Evolutionary conservation across 2,329 filamentous ascomycete genomes (phyloP).

Genomic region (Aspergillus piperis): DNA sequence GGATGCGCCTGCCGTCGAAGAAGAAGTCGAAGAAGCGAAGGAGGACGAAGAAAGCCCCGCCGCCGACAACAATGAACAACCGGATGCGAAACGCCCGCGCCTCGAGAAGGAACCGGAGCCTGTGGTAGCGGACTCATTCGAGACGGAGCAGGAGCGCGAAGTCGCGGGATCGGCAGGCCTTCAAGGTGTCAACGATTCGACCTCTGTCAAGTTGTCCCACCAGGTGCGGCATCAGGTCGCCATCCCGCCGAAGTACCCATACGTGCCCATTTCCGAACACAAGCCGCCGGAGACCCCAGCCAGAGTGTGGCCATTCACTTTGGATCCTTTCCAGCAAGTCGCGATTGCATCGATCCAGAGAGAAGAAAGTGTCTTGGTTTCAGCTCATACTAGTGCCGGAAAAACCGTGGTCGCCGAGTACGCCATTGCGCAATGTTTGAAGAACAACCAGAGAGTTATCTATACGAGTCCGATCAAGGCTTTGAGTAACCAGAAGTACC

Average conservation of each 20-base stretch:
- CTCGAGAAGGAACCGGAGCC: slow-evolving; percentile 68
- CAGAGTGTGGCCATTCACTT: slow-evolving; percentile 79
- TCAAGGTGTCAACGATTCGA: slow-evolving; percentile 62
- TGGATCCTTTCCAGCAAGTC: slow-evolving; percentile 96
- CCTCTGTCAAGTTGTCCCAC: slow-evolving; percentile 78
- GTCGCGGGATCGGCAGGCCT: slow-evolving; percentile 75
- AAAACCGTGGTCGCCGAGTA: slow-evolving; percentile 99
- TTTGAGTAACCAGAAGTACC: slow-evolving; percentile 96
- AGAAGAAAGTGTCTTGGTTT: slow-evolving; percentile 94
- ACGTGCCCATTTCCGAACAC: slow-evolving; percentile 92
- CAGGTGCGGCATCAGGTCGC: slow-evolving; percentile 99
- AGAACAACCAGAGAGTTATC: slow-evolving; percentile 96
- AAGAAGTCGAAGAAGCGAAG: slow-evolving; percentile 19
- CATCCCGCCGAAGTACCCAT: slow-evolving; percentile 89
- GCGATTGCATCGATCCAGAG: slow-evolving; percentile 93
- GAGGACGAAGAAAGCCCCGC: slow-evolving; percentile 22
- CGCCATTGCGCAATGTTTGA: slow-evolving; percentile 94
- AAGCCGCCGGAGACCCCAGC: slow-evolving; percentile 86
- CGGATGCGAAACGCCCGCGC: slow-evolving; percentile 50
- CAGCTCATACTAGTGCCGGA: slow-evolving; percentile 94
- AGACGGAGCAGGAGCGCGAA: slow-evolving; percentile 92
- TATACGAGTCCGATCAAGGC: slow-evolving; percentile 99
- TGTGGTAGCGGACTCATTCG: slow-evolving; percentile 87
- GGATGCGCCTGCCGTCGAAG: slow-evolving; percentile 17
- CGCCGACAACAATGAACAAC: slow-evolving; percentile 38